Base-by-base conservation (phyloP, 208 protist genomes). In the Trypanosoma cruzi region DNA sequence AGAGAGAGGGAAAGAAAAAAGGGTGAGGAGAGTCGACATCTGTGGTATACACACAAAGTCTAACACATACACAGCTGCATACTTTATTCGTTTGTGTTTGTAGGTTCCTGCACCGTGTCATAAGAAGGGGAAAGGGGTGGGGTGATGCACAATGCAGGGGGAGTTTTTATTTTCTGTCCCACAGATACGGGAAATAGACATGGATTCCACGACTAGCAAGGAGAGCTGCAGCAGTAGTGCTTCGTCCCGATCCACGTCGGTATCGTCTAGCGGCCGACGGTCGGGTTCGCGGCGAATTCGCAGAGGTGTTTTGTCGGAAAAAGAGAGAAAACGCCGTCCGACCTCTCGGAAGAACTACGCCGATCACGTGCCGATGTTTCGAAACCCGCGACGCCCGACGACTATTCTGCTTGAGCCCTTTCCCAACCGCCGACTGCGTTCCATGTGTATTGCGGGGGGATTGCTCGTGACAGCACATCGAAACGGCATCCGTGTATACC, bases 401-500 rank as follows among this genome's bases (percentile, higher is more conserved):
- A 70, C 29, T 22, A 71, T 81, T 48, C 59, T 90, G 48, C 60
- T 88, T n/a, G 72, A 88, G 18, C 85, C 85, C 2, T 77, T 62
- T 34, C 81, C 81, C 10, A 87, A 73, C 64, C 36, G 68, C 20
- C 60, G 82, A 16, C 74, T 86, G 31, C 48, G 70, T 13, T 68
- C 73, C 4, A 48, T 78, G 32, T 81, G 78, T 28, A 40, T 83
- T 54, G 76, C 61, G 8, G 74, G 71, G 18, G 73, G 73, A 2
- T 63, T 76, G 4, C 67, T 88, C 1, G 72, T 82, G 22, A 84
- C 77, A 20, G 70, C 65, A 22, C 85, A 88, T 56, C 79, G 80
- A 4, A 83, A 73, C 36, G 82, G 85, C 4, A 48, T 88, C 24
- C 82, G 79, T 8, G 42, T 86, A 3, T 88, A 81, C 64, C 65